Evolutionary conservation across 192 early-diverging fungal genomes (phyloP), one percentile per base, ranked within the genome.

Genomic region (Cladochytrium replicatum): DNA sequence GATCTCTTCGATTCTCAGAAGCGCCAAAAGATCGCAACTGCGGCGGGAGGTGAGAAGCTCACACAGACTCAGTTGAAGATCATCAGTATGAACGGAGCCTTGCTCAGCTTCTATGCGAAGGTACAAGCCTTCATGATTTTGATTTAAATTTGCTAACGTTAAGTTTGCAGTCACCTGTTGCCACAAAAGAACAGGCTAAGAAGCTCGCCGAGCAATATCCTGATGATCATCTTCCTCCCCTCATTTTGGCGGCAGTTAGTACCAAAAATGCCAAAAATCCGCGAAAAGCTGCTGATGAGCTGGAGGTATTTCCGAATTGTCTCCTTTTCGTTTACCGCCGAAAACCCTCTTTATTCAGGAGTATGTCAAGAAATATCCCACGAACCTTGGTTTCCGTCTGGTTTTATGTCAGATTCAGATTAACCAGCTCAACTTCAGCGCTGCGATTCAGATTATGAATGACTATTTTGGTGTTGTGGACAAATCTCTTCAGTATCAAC

Each of bases 41-140:
- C 65, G 17, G 70, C 74, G 46, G 70, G 59, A 4, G 58, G 83
- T 1, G 77, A 82, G 11, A 85, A 83, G 45, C 58, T 85, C 23
- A 74, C 70, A 26, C 46, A 50, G 2, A 51, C 56, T 32, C 83
- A 86, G 44, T 72, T 71, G 50, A 67, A 75, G 4, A 41, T 67
- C 13, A 80, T 86, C 38, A 58, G 66, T 15, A 70, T 80, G 56
- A 86, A 86, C 54, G 81, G 81, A 34, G 60, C 71, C 15, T 50
- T 85, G 24, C 55, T 86, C 31, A 51, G 57, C n/a, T n/a, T n/a
- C 19, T 49, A 79, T 2, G 72, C 74, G 41, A 72, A 64, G 66
- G 66, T 64, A 32, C 78, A 81, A 64, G 70, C n/a, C n/a, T 67
- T 49, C 0, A 57, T 1, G 27, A 28, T 6, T 21, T 57, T 15